Base-by-base conservation (phyloP, 2,329 filamentous ascomycete species). In the Fusarium globosum region DNA sequence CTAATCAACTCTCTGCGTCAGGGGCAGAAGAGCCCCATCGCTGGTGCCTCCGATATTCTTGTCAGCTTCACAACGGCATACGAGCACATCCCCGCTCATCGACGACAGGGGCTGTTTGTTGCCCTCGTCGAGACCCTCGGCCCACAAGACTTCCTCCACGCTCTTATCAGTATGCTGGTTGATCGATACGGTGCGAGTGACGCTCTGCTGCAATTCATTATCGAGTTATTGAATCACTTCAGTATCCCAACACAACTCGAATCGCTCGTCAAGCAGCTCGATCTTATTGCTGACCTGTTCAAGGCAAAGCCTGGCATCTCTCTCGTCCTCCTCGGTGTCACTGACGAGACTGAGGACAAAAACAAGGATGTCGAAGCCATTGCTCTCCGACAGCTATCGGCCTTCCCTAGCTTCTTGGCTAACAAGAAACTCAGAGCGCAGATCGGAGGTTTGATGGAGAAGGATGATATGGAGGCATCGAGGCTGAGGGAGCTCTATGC, bases 11-110 rank as follows among this genome's bases (percentile, higher is more conserved):
- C 95, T 2, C 88, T 99, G 68, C 91, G 93, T 61, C 93, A 93
- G 79, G 93, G 94, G 77, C 92, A 94, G 76, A 92, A 94, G 77
- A 90, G 90, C 73, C 87, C 94, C 41, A 89, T 97, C 28, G 92
- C 91, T 39, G 94, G 95, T 49, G 94, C 95, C 13, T 93, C 95
- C 2, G 95, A 97, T 77, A 89, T 99, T 53, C 87, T 99, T n/a
- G 88, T 97, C 46, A 98, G 95, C 84, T 99, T 99, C 80, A 96
- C 95, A 23, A 95, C 95, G 13, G 96, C 97, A 2, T 99, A 97
- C 81, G 95, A 98, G 80, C 96, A 99, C 80, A 95, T 99, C 72
- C 96, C 96, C 10, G 89, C 92, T 14, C 95, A 98, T 81, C 90
- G 96, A 65, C 91, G 95, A 73, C 89, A 94, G 36, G 91, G 91